Evolutionary conservation across 768 basidiomycete species (phyloP), one percentile per base, ranked within the genome.

Genomic region (Chalciporus pseudorubinellus): DNA sequence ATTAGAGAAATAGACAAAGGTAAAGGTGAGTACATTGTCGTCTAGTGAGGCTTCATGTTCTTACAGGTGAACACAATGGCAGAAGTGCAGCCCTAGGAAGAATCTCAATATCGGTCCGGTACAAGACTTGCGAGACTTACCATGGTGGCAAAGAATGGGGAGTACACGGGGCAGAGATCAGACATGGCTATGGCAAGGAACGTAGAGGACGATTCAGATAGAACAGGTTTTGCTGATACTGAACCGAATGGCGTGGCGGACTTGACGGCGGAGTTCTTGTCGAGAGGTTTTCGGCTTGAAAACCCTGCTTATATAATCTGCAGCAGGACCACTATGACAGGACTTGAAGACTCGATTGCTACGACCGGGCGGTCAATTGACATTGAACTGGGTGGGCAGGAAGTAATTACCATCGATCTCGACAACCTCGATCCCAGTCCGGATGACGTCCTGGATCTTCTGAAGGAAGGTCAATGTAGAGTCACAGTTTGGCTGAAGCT

Each of bases 121-220:
- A 46, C 19, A 36, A 22, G 24, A 29, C 43, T 24, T 29, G 4
- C 9, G 5, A 18, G 12, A 72, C 87, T 67, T 59, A 91, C 93
- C 91, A 97, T 93, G 51, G 89, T 92, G 63, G 92, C 92, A 64
- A 99, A 99, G 79, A 98, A 98, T 60, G 95, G 95, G 51, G 95
- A 90, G 73, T 98, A 98, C 47, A 95, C 93, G 18, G 90, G 90
- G 72, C 90, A 93, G 56, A 88, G 76, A 63, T 92, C 90, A 66
- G 87, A 83, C 84, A 87, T 87, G 34, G 16, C 34, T 36, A 16
- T 31, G 7, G 34, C 34, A 36, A 36, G 34, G 33, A n/a, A 34
- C 33, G 33, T 9, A 3, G 33, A n/a, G 10, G 29, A 31, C n/a
- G n/a, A n/a, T n/a, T n/a, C n/a, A n/a, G n/a, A n/a, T 31, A 13